Base-by-base conservation (phyloP, 2,329 filamentous ascomycete genomes). In the Esteya vermicola region DNA sequence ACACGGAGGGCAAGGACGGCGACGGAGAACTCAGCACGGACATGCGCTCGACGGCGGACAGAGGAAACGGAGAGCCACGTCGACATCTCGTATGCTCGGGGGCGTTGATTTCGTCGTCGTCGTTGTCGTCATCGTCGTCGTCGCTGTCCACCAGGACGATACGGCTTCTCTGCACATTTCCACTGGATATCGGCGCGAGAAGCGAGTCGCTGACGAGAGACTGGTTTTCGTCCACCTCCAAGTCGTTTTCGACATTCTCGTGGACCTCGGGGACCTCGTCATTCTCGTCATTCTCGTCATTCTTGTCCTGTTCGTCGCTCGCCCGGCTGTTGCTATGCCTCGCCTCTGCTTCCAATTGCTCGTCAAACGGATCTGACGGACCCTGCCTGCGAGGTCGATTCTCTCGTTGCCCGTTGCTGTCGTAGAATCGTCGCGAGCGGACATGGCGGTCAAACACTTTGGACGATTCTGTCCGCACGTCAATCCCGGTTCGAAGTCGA, bases 11-110 rank as follows among this genome's bases (percentile, higher is more conserved):
- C 1, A 44, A 4, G 1, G 43, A 39, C 2, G 39, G 43, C 12
- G 45, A 43, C 7, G 43, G 43, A 4, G 46, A 34, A 36, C 42
- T 44, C 16, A 18, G 33, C 2, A 47, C 39, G 0, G 43, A 45
- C 10, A 41, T 32, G 22, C 23, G n/a, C n/a, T n/a, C n/a, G 41
- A 14, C 37, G 26, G n/a, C 4, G 14, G 8, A 26, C 20, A 26
- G 25, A 26, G 13, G 27, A 20, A 6, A 27, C 16, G 4, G 23
- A 12, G 14, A 30, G 22, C 2, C 9, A 19, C 28, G 6, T 10
- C 28, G 28, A 6, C 14, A 12, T 10, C 28, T 9, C 14, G 28
- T 22, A 12, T 13, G 33, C 5, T 27, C 10, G 26, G 4, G 10
- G 26, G 10, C 30, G 22, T 34, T 30, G 16, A 23, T 16, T 2